Percentiles rank a stretch among this genome's conserved stretches.
Evolutionary conservation across 495 filamentous ascomycete species (phyloP).

Genomic region (Cudoniella acicularis): DNA sequence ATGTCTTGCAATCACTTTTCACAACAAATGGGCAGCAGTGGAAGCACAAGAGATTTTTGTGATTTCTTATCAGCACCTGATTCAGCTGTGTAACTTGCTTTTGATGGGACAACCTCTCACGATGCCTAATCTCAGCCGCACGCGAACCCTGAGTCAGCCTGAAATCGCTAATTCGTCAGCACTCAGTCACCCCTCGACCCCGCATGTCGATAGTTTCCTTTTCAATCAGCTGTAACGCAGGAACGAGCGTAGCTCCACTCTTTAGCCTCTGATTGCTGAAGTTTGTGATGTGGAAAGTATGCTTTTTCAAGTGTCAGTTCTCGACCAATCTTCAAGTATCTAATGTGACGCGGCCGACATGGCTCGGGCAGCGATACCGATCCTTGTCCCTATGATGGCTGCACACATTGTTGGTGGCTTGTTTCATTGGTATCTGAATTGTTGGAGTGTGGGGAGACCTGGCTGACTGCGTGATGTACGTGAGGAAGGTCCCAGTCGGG

Average conservation of each 20-base stretch:
- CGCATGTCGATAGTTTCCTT: too few species aligned
- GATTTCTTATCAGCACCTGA: too few species aligned
- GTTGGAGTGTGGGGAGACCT: neutral
- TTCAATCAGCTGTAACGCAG: too few species aligned
- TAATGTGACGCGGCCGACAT: neutral
- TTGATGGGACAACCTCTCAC: neutral
- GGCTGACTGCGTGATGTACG: neutral
- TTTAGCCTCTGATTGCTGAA: too few species aligned
- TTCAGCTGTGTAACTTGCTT: neutral
- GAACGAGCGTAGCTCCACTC: too few species aligned
- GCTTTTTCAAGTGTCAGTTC: too few species aligned
- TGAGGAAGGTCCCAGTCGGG: neutral
- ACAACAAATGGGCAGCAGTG: too few species aligned
- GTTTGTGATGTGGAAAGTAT: too few species aligned
- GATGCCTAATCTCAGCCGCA: neutral
- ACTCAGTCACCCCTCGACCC: too few species aligned
- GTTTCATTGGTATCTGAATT: neutral
- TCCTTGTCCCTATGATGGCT: neutral
- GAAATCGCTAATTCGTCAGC: neutral
- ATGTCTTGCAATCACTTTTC: too few species aligned
- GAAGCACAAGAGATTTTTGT: too few species aligned
- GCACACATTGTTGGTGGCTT: neutral
- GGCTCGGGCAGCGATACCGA: neutral
- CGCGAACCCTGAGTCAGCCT: neutral
- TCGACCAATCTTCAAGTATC: too few species aligned